Evolutionary conservation across 2,329 filamentous ascomycete species (phyloP).

Genomic region (Xylariaceae sp.): DNA sequence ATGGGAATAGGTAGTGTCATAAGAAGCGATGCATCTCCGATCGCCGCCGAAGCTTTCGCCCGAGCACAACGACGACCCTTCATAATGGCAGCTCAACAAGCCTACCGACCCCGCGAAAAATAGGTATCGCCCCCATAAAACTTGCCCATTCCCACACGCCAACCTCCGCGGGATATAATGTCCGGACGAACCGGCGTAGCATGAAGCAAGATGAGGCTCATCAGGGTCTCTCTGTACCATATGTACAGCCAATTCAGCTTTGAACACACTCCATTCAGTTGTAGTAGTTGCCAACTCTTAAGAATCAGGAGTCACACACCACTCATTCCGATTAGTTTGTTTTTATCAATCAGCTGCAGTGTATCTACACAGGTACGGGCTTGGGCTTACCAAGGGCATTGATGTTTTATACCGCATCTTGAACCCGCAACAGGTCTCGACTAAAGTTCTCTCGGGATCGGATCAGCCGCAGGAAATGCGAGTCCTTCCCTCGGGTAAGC

Average conservation of each 20-base stretch:
- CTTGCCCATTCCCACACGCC: neutral
- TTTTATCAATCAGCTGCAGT: neutral
- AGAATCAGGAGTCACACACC: neutral
- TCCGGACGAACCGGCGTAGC: neutral
- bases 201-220: conserved; percentile 1
- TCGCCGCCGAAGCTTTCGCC: conserved; percentile 68
- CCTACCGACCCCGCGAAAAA: conserved; percentile 35
- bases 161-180: neutral
- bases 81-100: conserved; percentile 46
- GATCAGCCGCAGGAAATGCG: neutral
- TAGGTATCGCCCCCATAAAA: conserved; percentile 10
- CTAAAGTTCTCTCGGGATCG: neutral
- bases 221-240: conserved; percentile 11
- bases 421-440: neutral
- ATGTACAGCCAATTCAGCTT: conserved; percentile 11
- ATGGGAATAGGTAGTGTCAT: conserved; percentile 99
- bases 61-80: conserved; percentile 69
- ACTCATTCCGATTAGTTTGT: neutral
- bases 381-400: neutral
- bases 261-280: neutral
- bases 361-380: conserved; percentile 5
- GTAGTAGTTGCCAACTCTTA: neutral
- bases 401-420: neutral
- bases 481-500: neutral
- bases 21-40: conserved; percentile 78